Evolutionary conservation across 345 rosid species (phyloP).

Genomic region (Murraya koenigii): DNA sequence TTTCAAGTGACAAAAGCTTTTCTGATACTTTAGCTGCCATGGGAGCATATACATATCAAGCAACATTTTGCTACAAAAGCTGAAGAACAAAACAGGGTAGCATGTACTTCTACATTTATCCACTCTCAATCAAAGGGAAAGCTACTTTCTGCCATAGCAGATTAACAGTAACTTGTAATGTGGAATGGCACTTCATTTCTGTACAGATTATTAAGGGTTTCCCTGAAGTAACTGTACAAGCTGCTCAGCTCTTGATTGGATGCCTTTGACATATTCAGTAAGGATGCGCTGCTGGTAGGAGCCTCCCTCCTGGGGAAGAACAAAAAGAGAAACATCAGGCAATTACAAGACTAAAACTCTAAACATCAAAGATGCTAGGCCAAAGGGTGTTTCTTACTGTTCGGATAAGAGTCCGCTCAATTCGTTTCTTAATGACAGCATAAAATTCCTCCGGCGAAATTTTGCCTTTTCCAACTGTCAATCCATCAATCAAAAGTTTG

Average conservation of each 20-base stretch:
- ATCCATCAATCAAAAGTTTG: conserved; percentile 61
- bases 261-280: conserved; percentile 71
- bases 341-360: neutral
- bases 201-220: conserved; percentile 13
- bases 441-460: conserved; percentile 59
- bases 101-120: neutral
- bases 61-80: neutral
- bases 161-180: neutral
- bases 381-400: conserved; percentile 46
- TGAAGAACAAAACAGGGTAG: neutral
- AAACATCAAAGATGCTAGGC: too few relatives aligned
- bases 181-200: neutral
- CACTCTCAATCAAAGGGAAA: neutral
- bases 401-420: conserved; percentile 74
- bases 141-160: neutral
- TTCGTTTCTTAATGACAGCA: conserved; percentile 70
- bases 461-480: conserved; percentile 72
- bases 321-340: neutral
- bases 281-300: conserved; percentile 86
- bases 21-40: neutral
- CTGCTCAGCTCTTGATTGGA: conserved; percentile 67
- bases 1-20: neutral
- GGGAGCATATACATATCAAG: neutral
- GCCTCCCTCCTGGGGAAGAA: conserved; percentile 76
- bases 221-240: conserved; percentile 52